Evolutionary conservation across 2,329 filamentous ascomycete species (phyloP).

Genomic region (Botrytis sinoallii): DNA sequence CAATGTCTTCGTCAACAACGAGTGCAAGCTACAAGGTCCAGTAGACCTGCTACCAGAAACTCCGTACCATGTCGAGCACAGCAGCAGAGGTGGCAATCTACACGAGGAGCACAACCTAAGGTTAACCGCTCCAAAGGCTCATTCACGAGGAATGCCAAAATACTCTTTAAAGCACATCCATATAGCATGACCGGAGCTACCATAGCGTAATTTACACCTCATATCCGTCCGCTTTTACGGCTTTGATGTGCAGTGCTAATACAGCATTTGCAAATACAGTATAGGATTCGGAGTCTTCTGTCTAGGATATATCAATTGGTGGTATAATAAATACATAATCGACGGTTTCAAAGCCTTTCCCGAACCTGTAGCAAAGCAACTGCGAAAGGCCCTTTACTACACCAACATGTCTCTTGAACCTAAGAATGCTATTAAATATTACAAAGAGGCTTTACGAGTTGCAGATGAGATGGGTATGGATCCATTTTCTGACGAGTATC

Average conservation of each 20-base stretch:
- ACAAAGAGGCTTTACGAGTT: conserved; percentile 72
- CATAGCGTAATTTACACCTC: conserved; percentile 26
- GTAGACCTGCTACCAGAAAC: conserved; percentile 10
- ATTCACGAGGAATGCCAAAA: conserved; percentile 23
- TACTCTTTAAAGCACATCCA: conserved; percentile 33
- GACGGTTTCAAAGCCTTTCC: conserved; percentile 56
- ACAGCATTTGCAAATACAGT: conserved; percentile 22
- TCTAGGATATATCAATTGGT: conserved; percentile 34
- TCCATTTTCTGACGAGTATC: conserved; percentile 84
- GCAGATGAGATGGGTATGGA: conserved; percentile 75
- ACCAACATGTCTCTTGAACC: conserved; percentile 74
- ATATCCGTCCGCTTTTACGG: background rate
- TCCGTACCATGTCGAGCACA: conserved; percentile 22
- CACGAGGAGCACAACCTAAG: conserved; percentile 15
- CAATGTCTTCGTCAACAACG: conserved; percentile 34
- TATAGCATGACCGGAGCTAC: conserved; percentile 33
- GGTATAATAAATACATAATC: conserved; percentile 37
- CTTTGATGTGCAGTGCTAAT: conserved; percentile 8
- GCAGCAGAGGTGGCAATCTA: conserved; percentile 32
- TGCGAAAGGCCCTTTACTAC: conserved; percentile 84
- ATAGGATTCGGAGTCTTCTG: conserved; percentile 31
- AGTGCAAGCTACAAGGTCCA: conserved; percentile 21
- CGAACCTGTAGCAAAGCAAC: conserved; percentile 68
- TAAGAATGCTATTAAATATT: conserved; percentile 76
- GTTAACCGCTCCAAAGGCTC: background rate